Evolutionary conservation across 225 moss, liverwort and hornwort species (phyloP).

Genomic region (Asterella californica): DNA sequence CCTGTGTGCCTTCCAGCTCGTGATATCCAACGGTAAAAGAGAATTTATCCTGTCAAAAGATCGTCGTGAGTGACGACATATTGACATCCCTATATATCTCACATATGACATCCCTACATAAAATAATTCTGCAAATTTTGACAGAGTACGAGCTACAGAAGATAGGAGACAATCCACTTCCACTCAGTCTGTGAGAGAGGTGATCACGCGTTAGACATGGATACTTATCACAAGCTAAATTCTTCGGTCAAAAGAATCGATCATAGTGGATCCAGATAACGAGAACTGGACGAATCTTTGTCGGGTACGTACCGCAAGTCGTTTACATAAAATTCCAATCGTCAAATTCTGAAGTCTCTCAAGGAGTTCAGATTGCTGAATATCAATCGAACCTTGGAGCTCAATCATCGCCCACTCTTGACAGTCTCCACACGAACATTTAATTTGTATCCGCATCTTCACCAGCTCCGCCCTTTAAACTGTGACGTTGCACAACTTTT

Average conservation of each 20-base stretch:
- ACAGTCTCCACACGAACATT: conserved; percentile 37
- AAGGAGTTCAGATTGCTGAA: conserved; percentile 36
- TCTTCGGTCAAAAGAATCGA: neutral
- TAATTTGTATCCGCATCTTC: conserved; percentile 28
- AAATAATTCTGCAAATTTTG: neutral
- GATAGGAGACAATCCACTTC: too few relatives aligned
- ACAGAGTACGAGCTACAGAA: neutral
- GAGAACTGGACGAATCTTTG: neutral
- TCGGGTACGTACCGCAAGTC: conserved; percentile 30
- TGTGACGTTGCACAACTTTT: neutral
- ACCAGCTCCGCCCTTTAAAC: neutral
- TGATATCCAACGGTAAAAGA: conserved; percentile 78
- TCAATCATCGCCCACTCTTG: conserved; percentile 50
- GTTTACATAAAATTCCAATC: conserved; percentile 36
- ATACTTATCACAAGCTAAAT: neutral
- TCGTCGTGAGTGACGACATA: too few relatives aligned
- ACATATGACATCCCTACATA: too few relatives aligned
- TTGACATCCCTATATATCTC: too few relatives aligned
- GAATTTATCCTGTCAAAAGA: conserved; percentile 46
- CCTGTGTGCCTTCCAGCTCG: conserved; percentile 79
- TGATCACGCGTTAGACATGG: neutral
- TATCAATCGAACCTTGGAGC: conserved; percentile 42
- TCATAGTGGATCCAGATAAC: neutral
- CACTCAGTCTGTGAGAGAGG: neutral
- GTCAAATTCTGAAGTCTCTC: conserved; percentile 31